Base-by-base conservation (phyloP, 2,329 filamentous ascomycete species). In the Neonectria punicea region DNA sequence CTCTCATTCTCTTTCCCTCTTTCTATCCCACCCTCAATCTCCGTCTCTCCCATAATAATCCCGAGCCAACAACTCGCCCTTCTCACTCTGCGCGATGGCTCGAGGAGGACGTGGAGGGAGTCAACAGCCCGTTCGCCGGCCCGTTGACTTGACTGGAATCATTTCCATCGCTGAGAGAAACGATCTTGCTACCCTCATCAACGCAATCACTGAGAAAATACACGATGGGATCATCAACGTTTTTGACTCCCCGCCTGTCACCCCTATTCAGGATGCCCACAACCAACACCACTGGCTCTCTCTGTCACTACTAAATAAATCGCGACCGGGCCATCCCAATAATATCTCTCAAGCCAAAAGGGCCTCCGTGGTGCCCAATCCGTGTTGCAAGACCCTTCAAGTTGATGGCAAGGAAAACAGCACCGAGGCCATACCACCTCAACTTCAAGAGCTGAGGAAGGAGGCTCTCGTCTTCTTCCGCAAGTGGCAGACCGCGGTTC, bases 401-500 rank as follows among this genome's bases (percentile, higher is more conserved):
- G 72, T 74, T 25, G 67, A 74, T 25, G 72, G 77, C 18, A 77
- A 79, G 39, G 74, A 79, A 43, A 77, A 79, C 39, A 76, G 78
- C 47, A 66, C 77, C 16, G 75, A 77, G 41, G 68, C 76, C 22
- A 80, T 83, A 60, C 80, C 78, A 36, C 78, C 82, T 5, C 79
- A 84, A 62, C 84, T 91, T 66, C 80, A 85, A 62, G 90, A 93
- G 71, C 79, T 94, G 72, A 94, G 90, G 80, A 89, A 87, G 67
- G 89, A 91, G 58, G 86, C 90, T 2, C 76, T 97, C 5, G 81
- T 85, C 7, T 89, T 91, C 75, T 97, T 95, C 75, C 89, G 92
- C 63, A 91, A 93, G 68, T 98, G 95, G 95, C 88, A 93, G 72
- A 85, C 88, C 6, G 83, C 84, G 13, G 87, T 97, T 10, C 81